These are phyloP conservation scores for Periconia sp. DNA, from an alignment of 2,329 filamentous ascomycete genomes.

Conservation along the genomic window DNA sequence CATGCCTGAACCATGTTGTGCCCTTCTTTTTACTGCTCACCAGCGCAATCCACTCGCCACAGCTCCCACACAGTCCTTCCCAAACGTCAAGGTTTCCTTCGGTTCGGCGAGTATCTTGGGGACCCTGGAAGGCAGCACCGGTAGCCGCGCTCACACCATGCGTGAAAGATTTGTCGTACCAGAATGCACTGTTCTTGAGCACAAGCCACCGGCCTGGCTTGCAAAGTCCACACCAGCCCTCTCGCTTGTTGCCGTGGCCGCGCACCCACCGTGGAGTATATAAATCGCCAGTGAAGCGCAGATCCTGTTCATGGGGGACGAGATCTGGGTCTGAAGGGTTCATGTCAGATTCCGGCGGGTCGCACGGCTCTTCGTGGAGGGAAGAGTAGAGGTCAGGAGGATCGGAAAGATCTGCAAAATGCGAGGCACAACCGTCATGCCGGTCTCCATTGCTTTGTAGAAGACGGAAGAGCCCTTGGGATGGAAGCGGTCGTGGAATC, in stretches of 20 bases:
- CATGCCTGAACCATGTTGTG: constrained; percentile 89
- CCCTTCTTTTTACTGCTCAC: constrained; percentile 89
- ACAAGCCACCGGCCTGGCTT: constrained; percentile 84
- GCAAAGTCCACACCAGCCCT: constrained; percentile 88
- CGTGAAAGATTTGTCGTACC: constrained; percentile 91
- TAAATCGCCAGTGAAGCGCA: constrained; percentile 77
- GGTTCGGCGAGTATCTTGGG: constrained; percentile 72
- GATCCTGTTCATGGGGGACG: constrained; percentile 71
- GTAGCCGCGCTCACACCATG: constrained; percentile 84
- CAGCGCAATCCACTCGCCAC: constrained; percentile 77
- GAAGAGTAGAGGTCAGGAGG: constrained; percentile 77
- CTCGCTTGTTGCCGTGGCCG: constrained; percentile 82
- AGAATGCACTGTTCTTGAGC: constrained; percentile 87
- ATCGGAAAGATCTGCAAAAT: constrained; percentile 73
- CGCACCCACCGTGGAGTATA: constrained; percentile 85
- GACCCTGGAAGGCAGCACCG: constrained; percentile 75
- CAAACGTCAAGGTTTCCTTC: constrained; percentile 80
- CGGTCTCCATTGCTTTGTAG: constrained; percentile 74
- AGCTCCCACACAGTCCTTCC: constrained; percentile 77
- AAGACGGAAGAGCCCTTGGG: constrained; percentile 72
- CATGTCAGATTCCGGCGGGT: constrained; percentile 79
- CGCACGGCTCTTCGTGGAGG: constrained; percentile 70
- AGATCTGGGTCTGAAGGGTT: constrained; percentile 75
- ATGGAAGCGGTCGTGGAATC: constrained; percentile 61
- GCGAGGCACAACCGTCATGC: constrained; percentile 61